Conservation (phyloP, 2,329 filamentous ascomycete genomes). For the Aspergillus brasiliensis region DNA sequence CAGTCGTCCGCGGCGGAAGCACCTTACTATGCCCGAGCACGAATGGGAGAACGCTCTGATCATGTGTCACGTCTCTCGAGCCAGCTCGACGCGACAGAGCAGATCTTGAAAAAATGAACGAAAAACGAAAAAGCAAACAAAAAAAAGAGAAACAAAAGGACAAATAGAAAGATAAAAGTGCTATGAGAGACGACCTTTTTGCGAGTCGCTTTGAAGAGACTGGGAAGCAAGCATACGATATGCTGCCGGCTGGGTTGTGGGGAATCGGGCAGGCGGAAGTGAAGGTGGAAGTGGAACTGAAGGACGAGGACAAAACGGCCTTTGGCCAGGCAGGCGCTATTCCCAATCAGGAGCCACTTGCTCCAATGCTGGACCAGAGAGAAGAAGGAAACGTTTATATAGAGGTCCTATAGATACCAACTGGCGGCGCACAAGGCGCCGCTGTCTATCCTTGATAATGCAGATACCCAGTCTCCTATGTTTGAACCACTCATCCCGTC, state of each 20-base stretch:
- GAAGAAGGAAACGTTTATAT: neutral
- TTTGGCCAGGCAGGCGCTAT: neutral
- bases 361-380: neutral
- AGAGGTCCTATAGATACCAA: neutral
- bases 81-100: constrained; percentile 33
- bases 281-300: neutral
- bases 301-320: neutral
- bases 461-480: neutral
- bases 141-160: constrained; percentile 4
- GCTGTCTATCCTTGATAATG: neutral
- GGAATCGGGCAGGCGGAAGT: neutral
- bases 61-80: constrained; percentile 33
- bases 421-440: neutral
- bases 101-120: constrained; percentile 28
- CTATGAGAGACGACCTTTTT: neutral
- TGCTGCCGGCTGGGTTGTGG: neutral
- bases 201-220: neutral
- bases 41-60: constrained; percentile 33
- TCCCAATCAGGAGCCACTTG: neutral
- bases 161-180: constrained; percentile 3
- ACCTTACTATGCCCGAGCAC: constrained; percentile 36
- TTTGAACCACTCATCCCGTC: neutral
- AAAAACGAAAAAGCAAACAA: constrained; percentile 6
- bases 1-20: constrained; percentile 31
- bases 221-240: neutral